These are phyloP conservation scores for Spergularia marina DNA, from an alignment of 148 eudicot species.

Conservation along the genomic window DNA sequence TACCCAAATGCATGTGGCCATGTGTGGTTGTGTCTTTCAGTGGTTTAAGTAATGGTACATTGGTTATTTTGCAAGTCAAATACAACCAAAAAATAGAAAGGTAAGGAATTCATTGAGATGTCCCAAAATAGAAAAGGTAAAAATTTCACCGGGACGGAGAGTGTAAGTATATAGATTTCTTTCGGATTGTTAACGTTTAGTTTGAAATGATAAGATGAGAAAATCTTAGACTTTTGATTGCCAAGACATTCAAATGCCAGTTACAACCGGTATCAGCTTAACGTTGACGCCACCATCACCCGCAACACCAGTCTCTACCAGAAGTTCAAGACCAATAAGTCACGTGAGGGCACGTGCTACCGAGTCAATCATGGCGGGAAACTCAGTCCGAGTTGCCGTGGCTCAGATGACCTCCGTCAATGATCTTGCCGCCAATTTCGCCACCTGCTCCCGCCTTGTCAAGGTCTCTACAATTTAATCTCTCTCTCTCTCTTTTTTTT, in stretches of 20 bases:
- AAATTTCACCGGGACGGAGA: too few species aligned
- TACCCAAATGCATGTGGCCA: too few species aligned
- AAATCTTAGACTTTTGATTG: too few species aligned
- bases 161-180: too few species aligned
- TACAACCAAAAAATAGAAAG: too few species aligned
- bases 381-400: constrained; percentile 70
- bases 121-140: too few species aligned
- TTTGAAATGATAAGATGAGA: too few species aligned
- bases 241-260: background rate
- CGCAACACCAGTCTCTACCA: background rate
- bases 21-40: too few species aligned
- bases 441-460: constrained; percentile 78
- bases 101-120: too few species aligned
- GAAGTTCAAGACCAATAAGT: background rate
- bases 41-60: too few species aligned
- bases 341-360: constrained; percentile 21
- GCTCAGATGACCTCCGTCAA: constrained; percentile 94
- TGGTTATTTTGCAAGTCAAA: too few species aligned
- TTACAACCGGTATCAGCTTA: background rate
- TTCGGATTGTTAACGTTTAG: too few species aligned
- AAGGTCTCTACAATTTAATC: constrained; percentile 34
- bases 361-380: constrained; percentile 52
- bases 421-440: constrained; percentile 70
- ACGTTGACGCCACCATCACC: background rate
- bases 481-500: background rate